A percentile compares a stretch with the other conserved stretches of the same genome.
Evolutionary conservation across 2,329 filamentous ascomycete species (phyloP).

Genomic region (Mollisia scopiformis): DNA sequence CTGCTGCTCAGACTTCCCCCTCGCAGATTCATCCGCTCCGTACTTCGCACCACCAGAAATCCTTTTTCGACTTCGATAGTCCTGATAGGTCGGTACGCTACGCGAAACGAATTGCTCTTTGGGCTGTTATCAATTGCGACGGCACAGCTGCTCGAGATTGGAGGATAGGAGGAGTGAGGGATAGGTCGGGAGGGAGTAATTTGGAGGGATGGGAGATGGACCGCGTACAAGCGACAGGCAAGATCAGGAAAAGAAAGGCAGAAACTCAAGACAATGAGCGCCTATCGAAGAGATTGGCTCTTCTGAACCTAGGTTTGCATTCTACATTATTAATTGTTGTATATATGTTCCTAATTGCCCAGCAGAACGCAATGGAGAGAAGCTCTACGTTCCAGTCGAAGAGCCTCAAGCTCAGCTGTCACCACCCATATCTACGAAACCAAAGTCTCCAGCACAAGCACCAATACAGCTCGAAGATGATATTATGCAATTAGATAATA

Average conservation of each 20-base stretch:
- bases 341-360: constrained; percentile 26
- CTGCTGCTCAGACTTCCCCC: constrained; percentile 23
- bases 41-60: neutral
- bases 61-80: constrained; percentile 2
- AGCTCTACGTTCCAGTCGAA: constrained; percentile 69
- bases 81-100: constrained; percentile 14
- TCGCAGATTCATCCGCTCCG: constrained; percentile 35
- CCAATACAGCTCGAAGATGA: constrained; percentile 48
- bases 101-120: constrained; percentile 13
- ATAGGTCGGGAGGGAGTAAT: neutral
- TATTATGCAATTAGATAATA: constrained; percentile 81
- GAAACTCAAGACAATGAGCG: constrained; percentile 68
- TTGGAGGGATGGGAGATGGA: constrained; percentile 32
- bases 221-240: constrained; percentile 33
- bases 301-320: constrained; percentile 76
- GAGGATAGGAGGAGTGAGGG: constrained; percentile 1
- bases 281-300: constrained; percentile 80
- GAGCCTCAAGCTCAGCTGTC: constrained; percentile 44
- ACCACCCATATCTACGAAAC: constrained; percentile 23
- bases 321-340: constrained; percentile 13
- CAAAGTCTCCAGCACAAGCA: constrained; percentile 21
- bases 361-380: constrained; percentile 63
- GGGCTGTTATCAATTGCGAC: constrained; percentile 9
- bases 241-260: constrained; percentile 59
- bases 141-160: neutral